These are phyloP conservation scores for Annulohypoxylon bovei DNA, from an alignment of 495 filamentous ascomycete genomes.

Conservation along the genomic window DNA sequence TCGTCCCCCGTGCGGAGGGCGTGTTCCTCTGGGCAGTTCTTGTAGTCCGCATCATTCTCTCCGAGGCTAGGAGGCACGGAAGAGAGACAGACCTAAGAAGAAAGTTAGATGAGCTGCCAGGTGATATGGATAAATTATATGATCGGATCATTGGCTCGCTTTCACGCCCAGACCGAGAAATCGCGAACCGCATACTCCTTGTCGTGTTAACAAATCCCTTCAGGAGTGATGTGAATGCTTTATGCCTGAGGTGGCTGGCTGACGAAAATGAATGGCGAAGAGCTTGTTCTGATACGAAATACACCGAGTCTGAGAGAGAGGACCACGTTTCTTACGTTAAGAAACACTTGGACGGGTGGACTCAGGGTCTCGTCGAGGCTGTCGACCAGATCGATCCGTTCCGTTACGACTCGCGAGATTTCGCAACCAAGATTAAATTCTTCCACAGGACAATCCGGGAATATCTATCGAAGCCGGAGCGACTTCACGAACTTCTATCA, in stretches of 20 bases:
- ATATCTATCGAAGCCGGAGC: neutral
- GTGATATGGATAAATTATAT: neutral
- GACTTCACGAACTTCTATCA: neutral
- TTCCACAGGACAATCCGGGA: neutral
- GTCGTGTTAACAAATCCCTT: neutral
- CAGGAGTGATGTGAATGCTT: neutral
- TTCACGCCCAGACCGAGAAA: neutral
- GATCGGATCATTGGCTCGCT: neutral
- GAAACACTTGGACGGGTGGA: neutral
- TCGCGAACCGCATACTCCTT: neutral
- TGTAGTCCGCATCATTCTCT: neutral
- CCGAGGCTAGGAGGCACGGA: neutral
- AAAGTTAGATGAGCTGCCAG: neutral
- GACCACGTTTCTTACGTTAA: neutral
- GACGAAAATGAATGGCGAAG: neutral
- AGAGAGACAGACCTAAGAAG: neutral
- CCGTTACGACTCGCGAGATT: too few species aligned
- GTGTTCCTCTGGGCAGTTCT: neutral
- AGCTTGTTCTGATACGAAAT: too few species aligned
- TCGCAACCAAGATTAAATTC: neutral
- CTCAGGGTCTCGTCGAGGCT: neutral
- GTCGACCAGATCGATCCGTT: too few species aligned
- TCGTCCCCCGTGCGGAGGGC: neutral
- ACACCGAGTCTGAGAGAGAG: neutral
- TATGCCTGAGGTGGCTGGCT: neutral